Base-by-base conservation (phyloP, 192 early-diverging fungal species). In the Coemansia sp. region DNA sequence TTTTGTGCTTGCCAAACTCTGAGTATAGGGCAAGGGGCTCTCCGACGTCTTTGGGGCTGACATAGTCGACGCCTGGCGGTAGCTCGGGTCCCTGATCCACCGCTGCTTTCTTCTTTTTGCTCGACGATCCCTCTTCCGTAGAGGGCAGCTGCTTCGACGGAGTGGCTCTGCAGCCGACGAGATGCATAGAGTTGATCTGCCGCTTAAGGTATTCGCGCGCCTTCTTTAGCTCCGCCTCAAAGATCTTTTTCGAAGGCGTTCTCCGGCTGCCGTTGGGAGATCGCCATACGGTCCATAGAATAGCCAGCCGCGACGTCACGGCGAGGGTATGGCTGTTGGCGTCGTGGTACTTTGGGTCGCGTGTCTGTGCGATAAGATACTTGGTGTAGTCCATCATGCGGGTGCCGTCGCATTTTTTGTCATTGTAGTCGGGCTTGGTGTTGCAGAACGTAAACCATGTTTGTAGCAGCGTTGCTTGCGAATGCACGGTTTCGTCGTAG, bases 381-480 rank as follows among this genome's bases (percentile, higher is more conserved):
- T 58, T 39, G 19, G 57, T 39, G 24, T 58, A 58, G 39, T 46
- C 57, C 22, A 22, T 32, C 11, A 58, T 32, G 24, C 57, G 57
- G 24, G 9, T 23, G 23, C 23, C 23, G 25, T 58, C 39, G 57
- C 57, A 58, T 23, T 18, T 9, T 8, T 29, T 22, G 42, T 58
- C 57, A 13, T 32, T 14, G 13, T 46, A 58, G 25, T 42, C 25
- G 8, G 24, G 3, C 6, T 39, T 36, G 39, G 13, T 27, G 22
- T 35, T 32, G 42, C 57, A 47, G 14, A 46, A 58, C 3, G 39
- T 58, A 35, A 46, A 58, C 57, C 57, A 58, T 5, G 57, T 58
- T 24, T 58, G 57, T 39, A 58, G 34, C 29, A 58, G 42, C 8
- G 24, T n/a, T 11, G 25, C 53, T n/a, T 27, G 27, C 18, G 25